Evolutionary conservation across 2,329 filamentous ascomycete genomes (phyloP).

Genomic region (Didymella pomorum): DNA sequence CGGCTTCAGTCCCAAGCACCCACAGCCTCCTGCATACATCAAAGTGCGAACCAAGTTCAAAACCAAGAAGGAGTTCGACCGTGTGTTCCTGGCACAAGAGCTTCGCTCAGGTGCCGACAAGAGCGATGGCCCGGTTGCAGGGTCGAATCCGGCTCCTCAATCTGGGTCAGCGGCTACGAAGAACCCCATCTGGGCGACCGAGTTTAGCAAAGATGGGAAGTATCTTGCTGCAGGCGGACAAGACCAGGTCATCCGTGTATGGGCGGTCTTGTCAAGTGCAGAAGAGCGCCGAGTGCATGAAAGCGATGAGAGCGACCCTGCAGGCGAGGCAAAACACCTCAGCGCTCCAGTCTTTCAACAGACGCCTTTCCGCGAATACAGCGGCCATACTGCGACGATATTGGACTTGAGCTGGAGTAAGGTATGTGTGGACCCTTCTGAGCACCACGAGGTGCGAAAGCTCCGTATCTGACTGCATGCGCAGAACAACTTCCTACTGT

Average conservation of each 20-base stretch:
- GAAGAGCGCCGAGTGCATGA: conserved; percentile 81
- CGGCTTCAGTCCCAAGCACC: conserved; percentile 85
- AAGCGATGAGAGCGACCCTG: conserved; percentile 68
- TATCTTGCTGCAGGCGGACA: conserved; percentile 93
- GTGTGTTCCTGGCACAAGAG: conserved; percentile 91
- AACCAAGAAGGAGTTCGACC: conserved; percentile 81
- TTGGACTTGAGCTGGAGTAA: conserved; percentile 98
- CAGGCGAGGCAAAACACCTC: conserved; percentile 67
- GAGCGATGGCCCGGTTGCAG: conserved; percentile 35
- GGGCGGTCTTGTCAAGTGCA: conserved; percentile 82
- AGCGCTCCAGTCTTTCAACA: conserved; percentile 90
- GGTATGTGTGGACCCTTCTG: conserved; percentile 44
- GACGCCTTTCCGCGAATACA: conserved; percentile 79
- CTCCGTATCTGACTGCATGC: neutral
- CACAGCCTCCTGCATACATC: conserved; percentile 90
- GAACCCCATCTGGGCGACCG: conserved; percentile 86
- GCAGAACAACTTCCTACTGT: conserved; percentile 90
- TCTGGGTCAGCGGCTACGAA: conserved; percentile 50
- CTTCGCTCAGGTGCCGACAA: conserved; percentile 65
- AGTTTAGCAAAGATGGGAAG: conserved; percentile 90
- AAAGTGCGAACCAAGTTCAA: conserved; percentile 84
- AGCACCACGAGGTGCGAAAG: neutral
- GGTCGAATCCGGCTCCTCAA: conserved; percentile 40
- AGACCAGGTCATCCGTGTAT: conserved; percentile 84
- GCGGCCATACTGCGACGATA: conserved; percentile 84